Base-by-base conservation (phyloP, 805 yeast genomes). In the Hanseniaspora hatyaiensis region DNA sequence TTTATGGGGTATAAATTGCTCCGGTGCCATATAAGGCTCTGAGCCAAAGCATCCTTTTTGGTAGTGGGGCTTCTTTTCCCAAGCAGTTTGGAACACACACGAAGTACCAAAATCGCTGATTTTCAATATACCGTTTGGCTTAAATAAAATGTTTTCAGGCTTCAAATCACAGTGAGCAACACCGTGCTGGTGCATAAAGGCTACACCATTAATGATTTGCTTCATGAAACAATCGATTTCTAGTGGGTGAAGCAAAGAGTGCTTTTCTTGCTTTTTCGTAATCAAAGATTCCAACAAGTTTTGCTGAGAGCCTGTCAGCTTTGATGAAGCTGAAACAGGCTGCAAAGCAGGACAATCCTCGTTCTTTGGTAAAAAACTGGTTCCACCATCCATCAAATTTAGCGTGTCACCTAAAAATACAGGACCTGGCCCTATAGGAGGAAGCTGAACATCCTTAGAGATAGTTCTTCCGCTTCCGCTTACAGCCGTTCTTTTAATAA, bases 131-230 rank as follows among this genome's bases (percentile, higher is more conserved):
- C 94, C 92, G 51, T 69, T 65, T 15, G 74, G 70, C 6, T 84
- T 78, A 39, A 88, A 66, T 32, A 88, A 61, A 23, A 88, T 68
- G 61, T 88, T 88, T 58, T 88, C 96, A 11, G 94, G 87, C 63
- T 88, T 88, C 52, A 88, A 68, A 59, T 88, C 96, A 58, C 95
- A 82, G 62, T 88, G 96, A 0, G 96, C 89, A 26, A 88, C 89
- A 29, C 96, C 96, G 63, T 81, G 87, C 8, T 78, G 73, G 63
- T 88, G 96, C 79, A 89, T 79, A 62, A 82, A 86, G 24, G 78
- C 73, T 26, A 88, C 73, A 1, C 95, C 96, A 53, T 79, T 76
- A 53, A 88, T 66, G 30, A 86, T 73, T 61, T 88, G 96, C 59
- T 87, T 87, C 68, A 86, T 75, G 58, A 82, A 83, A 63, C 96